Percentiles rank a stretch among this genome's conserved stretches.
These are phyloP conservation scores for Penicillium sp. DNA, from an alignment of 2,329 filamentous ascomycete genomes.

Conservation along the genomic window DNA sequence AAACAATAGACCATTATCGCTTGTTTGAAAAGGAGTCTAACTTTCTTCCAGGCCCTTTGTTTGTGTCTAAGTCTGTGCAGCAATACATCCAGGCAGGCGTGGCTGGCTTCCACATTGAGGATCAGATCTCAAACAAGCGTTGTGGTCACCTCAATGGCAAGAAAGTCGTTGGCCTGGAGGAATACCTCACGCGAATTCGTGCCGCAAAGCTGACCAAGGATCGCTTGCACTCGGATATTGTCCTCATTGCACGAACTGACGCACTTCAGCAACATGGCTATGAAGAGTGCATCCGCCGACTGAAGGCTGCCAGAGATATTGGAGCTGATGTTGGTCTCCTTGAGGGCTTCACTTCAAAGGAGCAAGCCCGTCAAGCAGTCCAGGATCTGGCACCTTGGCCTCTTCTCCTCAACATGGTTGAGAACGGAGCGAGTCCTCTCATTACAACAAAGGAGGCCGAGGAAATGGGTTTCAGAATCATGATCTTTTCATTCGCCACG, in stretches of 20 bases:
- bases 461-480: constrained; percentile 44
- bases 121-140: constrained; percentile 50
- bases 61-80: constrained; percentile 49
- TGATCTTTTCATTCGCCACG: constrained; percentile 43
- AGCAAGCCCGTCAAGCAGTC: constrained; percentile 36
- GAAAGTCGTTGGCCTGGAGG: constrained; percentile 36
- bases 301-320: constrained; percentile 39
- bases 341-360: constrained; percentile 41
- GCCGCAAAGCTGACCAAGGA: constrained; percentile 38
- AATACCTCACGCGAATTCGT: constrained; percentile 37
- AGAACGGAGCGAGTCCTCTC: constrained; percentile 40
- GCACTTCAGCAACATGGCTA: constrained; percentile 40
- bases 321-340: constrained; percentile 44
- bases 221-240: constrained; percentile 38
- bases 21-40: constrained; percentile 26
- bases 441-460: constrained; percentile 39
- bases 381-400: constrained; percentile 41
- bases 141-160: constrained; percentile 44
- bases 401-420: constrained; percentile 46
- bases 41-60: constrained; percentile 36
- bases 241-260: constrained; percentile 46
- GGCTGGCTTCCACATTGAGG: constrained; percentile 57
- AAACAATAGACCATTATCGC: background rate
- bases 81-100: constrained; percentile 54
- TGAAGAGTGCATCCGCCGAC: constrained; percentile 40